These are phyloP conservation scores for Rhypophila decipiens DNA, from an alignment of 495 filamentous ascomycete species.

Conservation along the genomic window DNA sequence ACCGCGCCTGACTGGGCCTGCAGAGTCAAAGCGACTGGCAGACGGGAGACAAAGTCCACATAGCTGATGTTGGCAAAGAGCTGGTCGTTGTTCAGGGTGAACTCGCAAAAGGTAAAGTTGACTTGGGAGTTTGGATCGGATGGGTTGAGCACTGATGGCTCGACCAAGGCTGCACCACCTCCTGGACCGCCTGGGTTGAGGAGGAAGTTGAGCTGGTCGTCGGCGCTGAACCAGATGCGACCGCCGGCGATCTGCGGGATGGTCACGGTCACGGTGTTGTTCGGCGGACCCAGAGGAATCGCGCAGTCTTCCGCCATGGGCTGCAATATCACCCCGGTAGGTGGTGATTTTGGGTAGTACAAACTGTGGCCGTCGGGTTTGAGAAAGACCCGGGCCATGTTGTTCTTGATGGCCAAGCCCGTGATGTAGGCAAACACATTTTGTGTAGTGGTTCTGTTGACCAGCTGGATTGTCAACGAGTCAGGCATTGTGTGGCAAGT, in stretches of 20 bases:
- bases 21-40: constrained; percentile 62
- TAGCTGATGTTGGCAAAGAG: constrained; percentile 75
- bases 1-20: constrained; percentile 41
- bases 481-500: constrained; percentile 26
- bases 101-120: constrained; percentile 68
- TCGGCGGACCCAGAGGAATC: constrained; percentile 58
- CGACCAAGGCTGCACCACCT: constrained; percentile 56
- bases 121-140: constrained; percentile 59
- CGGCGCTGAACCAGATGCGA: constrained; percentile 61
- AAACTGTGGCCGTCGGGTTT: constrained; percentile 23
- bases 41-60: constrained; percentile 63
- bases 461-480: constrained; percentile 32
- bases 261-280: constrained; percentile 51
- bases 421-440: constrained; percentile 38
- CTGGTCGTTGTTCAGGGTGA: constrained; percentile 63
- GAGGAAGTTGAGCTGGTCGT: constrained; percentile 56
- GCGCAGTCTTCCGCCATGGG: constrained; percentile 55
- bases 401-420: constrained; percentile 35
- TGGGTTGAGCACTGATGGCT: constrained; percentile 67
- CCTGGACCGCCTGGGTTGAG: constrained; percentile 53
- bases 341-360: constrained; percentile 33
- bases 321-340: constrained; percentile 27
- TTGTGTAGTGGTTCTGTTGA: constrained; percentile 28
- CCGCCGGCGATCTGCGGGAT: constrained; percentile 67
- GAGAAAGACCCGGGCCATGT: constrained; percentile 28